Base-by-base conservation (phyloP, 306 rosid species). In the Trichosanthes truncata region DNA sequence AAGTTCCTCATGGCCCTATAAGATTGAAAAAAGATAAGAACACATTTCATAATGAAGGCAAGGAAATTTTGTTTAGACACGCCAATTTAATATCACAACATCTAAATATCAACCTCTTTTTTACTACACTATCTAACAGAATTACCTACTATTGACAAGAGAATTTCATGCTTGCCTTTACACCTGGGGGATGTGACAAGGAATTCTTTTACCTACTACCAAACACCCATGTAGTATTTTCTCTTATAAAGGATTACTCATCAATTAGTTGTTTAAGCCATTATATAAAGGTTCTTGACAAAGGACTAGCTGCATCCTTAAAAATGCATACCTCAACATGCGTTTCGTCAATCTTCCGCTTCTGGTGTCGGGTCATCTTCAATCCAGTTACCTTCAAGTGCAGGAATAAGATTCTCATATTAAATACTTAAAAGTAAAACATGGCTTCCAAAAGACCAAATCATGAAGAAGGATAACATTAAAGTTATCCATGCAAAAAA, bases 321-420 rank as follows among this genome's bases (percentile, higher is more conserved):
- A 36, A 31, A 36, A 57, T 9, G 26, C 84, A 77, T 91, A 96
- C 99, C 99, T 96, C 99, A 38, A 93, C 97, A 63, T 96, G 99
- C 36, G 99, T 96, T 86, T 96, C 98, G 7, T 96, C 99, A 36
- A 96, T 96, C 90, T 96, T 96, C 86, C 97, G 87, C 88, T 96
- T 96, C 80, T 96, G 99, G 87, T 96, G 98, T 69, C 98, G 96
- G 75, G 99, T 96, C 99, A 93, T 96, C 90, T 93, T 96, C 92
- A 93, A 84, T 84, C 99, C 93, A 38, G 99, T 86, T 40, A 95
- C 96, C 98, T 96, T 85, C 36, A 82, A 86, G 84, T 74, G 78
- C 78, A 51, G 57, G 10, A 31, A 74, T 49, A 52, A 51, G 46
- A 31, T 52, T n/a, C n/a, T 49, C 25, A 74, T 33, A 43, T 57